Evolutionary conservation across 257 asterid species (phyloP).

Genomic region (Solanum verrucosum): DNA sequence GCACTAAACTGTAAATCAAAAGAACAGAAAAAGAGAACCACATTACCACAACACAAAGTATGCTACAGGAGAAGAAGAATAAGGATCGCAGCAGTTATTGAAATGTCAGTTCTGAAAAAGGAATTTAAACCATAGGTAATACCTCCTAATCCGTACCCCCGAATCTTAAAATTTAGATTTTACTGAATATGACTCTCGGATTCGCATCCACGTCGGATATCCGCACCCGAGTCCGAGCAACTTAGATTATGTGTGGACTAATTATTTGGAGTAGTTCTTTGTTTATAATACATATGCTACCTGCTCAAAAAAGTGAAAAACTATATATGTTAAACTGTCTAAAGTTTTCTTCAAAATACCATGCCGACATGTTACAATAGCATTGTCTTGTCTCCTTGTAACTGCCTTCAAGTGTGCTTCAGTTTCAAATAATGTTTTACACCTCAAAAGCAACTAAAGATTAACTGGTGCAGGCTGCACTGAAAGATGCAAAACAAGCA

Average conservation of each 20-base stretch:
- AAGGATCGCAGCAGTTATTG: background rate
- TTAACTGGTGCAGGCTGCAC: conserved; percentile 61
- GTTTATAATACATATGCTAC: background rate
- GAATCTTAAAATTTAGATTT: background rate
- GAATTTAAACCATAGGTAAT: background rate
- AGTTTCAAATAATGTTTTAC: background rate
- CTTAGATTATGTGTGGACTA: background rate
- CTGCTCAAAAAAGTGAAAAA: background rate
- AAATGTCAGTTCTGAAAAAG: background rate
- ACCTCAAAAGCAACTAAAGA: background rate
- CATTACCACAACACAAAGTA: background rate
- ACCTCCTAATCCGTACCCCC: background rate
- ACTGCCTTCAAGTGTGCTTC: background rate
- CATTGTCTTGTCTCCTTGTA: background rate
- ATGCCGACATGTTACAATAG: background rate
- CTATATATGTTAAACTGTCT: background rate
- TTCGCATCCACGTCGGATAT: background rate
- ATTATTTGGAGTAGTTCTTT: background rate
- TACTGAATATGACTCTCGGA: background rate
- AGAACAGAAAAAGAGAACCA: background rate
- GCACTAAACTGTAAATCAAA: background rate
- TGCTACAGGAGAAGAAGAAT: background rate
- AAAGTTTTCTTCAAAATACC: background rate
- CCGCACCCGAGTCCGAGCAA: background rate
- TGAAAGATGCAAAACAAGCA: conserved; percentile 73